Base-by-base conservation (phyloP, 441 rosid species). In the Adansonia gregorii region DNA sequence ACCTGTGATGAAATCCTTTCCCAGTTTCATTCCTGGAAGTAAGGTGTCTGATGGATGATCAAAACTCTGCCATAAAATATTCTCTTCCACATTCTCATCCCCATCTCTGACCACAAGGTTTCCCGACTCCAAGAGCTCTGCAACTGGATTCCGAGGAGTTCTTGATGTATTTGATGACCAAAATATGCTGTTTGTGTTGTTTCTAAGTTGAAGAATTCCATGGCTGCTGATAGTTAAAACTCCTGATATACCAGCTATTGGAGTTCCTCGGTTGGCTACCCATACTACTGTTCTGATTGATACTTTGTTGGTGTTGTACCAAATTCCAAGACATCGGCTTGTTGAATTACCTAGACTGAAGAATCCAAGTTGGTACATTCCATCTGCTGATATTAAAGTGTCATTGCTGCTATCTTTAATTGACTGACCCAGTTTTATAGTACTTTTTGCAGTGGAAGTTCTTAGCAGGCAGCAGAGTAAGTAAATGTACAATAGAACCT, bases 41-140 rank as follows among this genome's bases (percentile, higher is more conserved):
- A 72, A 24, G 3, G 76, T 72, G 49, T 82, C 64, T 3, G 82
- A 31, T 7, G 77, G 78, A 41, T 45, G 6, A 27, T 78, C 78
- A 22, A 82, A 76, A 24, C 85, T 72, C 59, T 82, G 75, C 78
- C 78, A 82, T 17, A 43, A 22, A 35, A 72, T 35, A 35, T 35
- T 35, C 6, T 35, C 41, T 35, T 35, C 41, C 41, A 35, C 17
- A 19, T 1, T 15, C 1, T 17, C n/a, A 20, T 9, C n/a, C 69
- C 24, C 59, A 27, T 73, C 79, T 17, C 24, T 70, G 4, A 81
- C 8, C 54, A 74, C 74, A 14, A 81, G 68, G 76, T 82, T 82
- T 20, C 82, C 81, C 0, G 48, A 52, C 17, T 82, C 76, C 46
- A 58, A 52, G 9, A 92, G 84, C 85, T 78, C 88, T 31, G 85